These are phyloP conservation scores for Lepraria neglecta DNA, from an alignment of 495 filamentous ascomycete genomes.

Conservation along the genomic window DNA sequence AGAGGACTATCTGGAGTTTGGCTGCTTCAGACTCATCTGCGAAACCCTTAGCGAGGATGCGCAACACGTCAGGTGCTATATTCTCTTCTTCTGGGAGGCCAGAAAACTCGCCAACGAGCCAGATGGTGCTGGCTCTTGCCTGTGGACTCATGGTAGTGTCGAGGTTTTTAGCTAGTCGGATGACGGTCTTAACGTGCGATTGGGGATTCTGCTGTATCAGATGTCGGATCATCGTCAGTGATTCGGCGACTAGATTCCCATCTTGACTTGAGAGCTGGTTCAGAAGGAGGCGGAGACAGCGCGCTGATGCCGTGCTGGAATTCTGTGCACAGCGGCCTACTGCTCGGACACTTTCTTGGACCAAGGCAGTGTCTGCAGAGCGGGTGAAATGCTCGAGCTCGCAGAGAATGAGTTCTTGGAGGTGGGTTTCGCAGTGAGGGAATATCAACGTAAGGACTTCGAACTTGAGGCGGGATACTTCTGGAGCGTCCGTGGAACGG, in stretches of 20 bases:
- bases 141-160: slow-evolving; percentile 76
- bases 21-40: slow-evolving; percentile 74
- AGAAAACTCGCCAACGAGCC: slow-evolving; percentile 93
- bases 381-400: slow-evolving; percentile 90
- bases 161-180: slow-evolving; percentile 85
- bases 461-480: slow-evolving; percentile 83
- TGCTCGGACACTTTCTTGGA: slow-evolving; percentile 81
- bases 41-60: slow-evolving; percentile 83
- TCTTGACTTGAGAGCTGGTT: slow-evolving; percentile 78
- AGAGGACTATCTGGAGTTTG: slow-evolving; percentile 83
- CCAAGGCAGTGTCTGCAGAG: slow-evolving; percentile 65
- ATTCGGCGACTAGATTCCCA: slow-evolving; percentile 81
- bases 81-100: slow-evolving; percentile 71
- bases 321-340: slow-evolving; percentile 88
- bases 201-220: slow-evolving; percentile 85
- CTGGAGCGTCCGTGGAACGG: slow-evolving; percentile 69
- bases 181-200: slow-evolving; percentile 71
- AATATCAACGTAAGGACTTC: slow-evolving; percentile 87
- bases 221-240: slow-evolving; percentile 86
- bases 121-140: slow-evolving; percentile 88
- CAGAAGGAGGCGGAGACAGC: slow-evolving; percentile 76
- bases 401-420: slow-evolving; percentile 78
- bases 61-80: slow-evolving; percentile 85
- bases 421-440: slow-evolving; percentile 64
- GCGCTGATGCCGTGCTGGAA: slow-evolving; percentile 57